Evolutionary conservation across 2,329 filamentous ascomycete genomes (phyloP).

Genomic region (Arthroderma sp.): DNA sequence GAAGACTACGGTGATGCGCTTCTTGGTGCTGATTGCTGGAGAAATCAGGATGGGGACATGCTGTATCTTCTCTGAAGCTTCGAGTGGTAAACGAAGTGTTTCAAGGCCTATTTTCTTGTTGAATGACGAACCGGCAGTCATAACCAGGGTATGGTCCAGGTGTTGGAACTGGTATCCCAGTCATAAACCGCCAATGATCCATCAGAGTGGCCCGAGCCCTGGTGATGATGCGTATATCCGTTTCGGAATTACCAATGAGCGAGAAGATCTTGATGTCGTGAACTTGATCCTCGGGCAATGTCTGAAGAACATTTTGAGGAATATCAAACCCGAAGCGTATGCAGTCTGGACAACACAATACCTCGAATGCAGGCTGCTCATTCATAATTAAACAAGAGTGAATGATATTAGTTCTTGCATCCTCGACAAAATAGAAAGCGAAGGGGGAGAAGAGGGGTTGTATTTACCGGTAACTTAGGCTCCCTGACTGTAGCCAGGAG

Average conservation of each 20-base stretch:
- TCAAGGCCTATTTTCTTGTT: slow-evolving; percentile 42
- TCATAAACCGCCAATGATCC: not conserved
- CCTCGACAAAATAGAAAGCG: not conserved
- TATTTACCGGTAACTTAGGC: no score
- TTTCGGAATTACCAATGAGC: no score
- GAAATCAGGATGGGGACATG: slow-evolving; percentile 59
- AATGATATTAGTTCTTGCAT: not conserved
- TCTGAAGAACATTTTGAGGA: no score
- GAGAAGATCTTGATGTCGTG: no score
- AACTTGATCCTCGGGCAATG: no score
- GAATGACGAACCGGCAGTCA: not conserved
- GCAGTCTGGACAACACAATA: slow-evolving; percentile 50
- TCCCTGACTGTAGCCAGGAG: no score
- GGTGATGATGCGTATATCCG: no score
- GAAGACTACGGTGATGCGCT: slow-evolving; percentile 59
- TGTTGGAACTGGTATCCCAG: not conserved
- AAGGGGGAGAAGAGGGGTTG: not conserved
- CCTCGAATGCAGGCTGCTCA: slow-evolving; percentile 46
- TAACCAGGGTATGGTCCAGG: not conserved
- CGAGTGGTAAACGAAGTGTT: slow-evolving; percentile 49
- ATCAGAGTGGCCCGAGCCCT: no score
- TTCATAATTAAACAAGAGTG: not conserved
- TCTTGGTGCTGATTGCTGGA: slow-evolving; percentile 39
- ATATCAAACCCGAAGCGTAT: no score
- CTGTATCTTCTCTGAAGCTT: slow-evolving; percentile 34